These are phyloP conservation scores for Adansonia rubrostipa DNA, from an alignment of 441 rosid genomes.

Conservation along the genomic window DNA sequence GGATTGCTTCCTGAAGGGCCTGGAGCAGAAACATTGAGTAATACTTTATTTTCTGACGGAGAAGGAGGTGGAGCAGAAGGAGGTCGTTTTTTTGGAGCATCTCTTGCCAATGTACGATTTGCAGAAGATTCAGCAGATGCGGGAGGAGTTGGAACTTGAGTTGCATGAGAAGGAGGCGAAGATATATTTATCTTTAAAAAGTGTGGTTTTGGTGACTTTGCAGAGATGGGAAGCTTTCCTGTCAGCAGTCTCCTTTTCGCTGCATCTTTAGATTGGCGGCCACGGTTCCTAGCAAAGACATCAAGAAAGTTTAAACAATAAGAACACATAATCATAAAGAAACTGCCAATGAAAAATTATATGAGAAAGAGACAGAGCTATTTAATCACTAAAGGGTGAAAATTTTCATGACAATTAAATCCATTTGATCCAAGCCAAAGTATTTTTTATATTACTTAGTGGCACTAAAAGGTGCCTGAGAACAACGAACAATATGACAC, in stretches of 20 bases:
- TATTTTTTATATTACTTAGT: not conserved
- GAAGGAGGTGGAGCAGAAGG: constrained; percentile 17
- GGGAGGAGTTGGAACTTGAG: not conserved
- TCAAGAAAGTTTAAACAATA: not conserved
- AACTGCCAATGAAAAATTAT: not conserved
- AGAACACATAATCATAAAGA: not conserved
- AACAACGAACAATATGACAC: constrained; percentile 2
- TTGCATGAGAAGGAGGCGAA: not conserved
- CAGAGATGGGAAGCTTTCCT: not conserved
- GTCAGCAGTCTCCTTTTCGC: constrained; percentile 46
- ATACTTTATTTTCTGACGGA: not conserved
- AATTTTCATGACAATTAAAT: not conserved
- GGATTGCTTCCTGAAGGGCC: constrained; percentile 2
- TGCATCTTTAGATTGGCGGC: constrained; percentile 31
- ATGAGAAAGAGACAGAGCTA: not conserved
- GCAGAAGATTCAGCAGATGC: not conserved
- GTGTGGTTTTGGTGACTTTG: not conserved
- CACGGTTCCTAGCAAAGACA: constrained; percentile 43
- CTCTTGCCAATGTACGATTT: not conserved
- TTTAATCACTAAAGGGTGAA: not conserved
- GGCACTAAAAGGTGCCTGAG: not conserved
- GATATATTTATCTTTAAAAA: not conserved
- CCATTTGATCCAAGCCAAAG: not conserved
- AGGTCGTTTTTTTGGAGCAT: constrained; percentile 24
- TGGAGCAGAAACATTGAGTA: not conserved